Evolutionary conservation across 352 stramenopile genomes (phyloP).

Genomic region (Phytopythium helicoides): DNA sequence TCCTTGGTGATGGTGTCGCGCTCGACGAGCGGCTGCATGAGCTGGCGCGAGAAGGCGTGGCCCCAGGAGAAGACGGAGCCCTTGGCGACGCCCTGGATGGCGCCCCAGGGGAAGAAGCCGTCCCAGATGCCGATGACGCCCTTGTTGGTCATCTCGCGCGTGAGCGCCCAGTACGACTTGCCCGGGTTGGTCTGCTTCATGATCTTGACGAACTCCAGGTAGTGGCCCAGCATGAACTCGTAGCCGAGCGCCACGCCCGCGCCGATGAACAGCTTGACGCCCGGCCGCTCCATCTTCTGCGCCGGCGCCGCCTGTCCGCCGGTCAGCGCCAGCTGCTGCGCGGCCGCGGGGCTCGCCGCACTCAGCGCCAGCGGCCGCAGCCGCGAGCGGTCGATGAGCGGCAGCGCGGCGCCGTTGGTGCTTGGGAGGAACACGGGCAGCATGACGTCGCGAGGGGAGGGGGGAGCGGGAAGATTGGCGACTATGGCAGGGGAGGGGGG

Average conservation of each 20-base stretch:
- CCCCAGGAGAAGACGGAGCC: slow-evolving; percentile 89
- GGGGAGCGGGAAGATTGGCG: too few relatives aligned
- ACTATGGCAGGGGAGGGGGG: too few relatives aligned
- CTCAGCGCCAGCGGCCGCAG: slow-evolving; percentile 25
- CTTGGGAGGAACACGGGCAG: not conserved
- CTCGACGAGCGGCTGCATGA: slow-evolving; percentile 59
- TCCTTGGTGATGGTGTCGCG: slow-evolving; percentile 55
- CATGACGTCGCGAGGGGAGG: not conserved
- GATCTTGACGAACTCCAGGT: slow-evolving; percentile 95
- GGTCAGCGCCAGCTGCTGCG: slow-evolving; percentile 19
- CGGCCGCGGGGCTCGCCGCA: slow-evolving; percentile 4
- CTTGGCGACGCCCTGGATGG: slow-evolving; percentile 89
- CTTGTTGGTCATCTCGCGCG: slow-evolving; percentile 76
- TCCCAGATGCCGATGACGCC: slow-evolving; percentile 91
- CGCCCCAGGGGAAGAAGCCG: slow-evolving; percentile 92
- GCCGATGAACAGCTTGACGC: slow-evolving; percentile 81
- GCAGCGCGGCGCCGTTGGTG: slow-evolving; percentile 20
- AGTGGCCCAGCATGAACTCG: slow-evolving; percentile 87
- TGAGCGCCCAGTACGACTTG: slow-evolving; percentile 77
- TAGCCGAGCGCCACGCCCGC: slow-evolving; percentile 84
- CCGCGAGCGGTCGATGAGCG: not conserved
- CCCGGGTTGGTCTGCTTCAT: slow-evolving; percentile 86
- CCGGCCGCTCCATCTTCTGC: slow-evolving; percentile 42
- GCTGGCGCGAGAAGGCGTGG: slow-evolving; percentile 64
- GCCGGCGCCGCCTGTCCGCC: slow-evolving; percentile 9